Evolutionary conservation across 1,139 yeast genomes (phyloP).

Genomic region (Suzukiozyma palmioleophila): DNA sequence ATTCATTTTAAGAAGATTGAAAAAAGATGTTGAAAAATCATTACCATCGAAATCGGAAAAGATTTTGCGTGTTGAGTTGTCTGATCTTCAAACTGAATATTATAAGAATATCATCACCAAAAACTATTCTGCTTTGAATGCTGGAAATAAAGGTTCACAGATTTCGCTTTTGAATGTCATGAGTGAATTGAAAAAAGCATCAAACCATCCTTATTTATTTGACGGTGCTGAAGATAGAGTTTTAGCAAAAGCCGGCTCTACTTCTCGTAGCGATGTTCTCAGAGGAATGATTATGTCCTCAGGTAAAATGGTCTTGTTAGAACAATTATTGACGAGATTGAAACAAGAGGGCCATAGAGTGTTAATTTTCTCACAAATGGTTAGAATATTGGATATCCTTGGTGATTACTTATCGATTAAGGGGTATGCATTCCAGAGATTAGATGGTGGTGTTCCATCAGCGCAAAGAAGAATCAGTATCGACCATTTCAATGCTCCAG

Average conservation of each 20-base stretch:
- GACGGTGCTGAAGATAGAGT: slow-evolving; percentile 91
- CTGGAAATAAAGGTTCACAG: slow-evolving; percentile 77
- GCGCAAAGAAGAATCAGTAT: slow-evolving; percentile 90
- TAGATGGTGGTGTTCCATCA: slow-evolving; percentile 96
- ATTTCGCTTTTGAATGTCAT: slow-evolving; percentile 84
- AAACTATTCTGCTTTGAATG: slow-evolving; percentile 85
- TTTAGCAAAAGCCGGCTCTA: slow-evolving; percentile 54
- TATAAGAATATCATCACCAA: slow-evolving; percentile 89
- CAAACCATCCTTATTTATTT: slow-evolving; percentile 93
- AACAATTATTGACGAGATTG: slow-evolving; percentile 77
- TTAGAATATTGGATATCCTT: slow-evolving; percentile 86
- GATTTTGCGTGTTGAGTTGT: slow-evolving; percentile 87
- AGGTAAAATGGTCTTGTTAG: slow-evolving; percentile 95
- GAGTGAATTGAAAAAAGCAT: slow-evolving; percentile 95
- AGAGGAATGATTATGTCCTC: slow-evolving; percentile 96
- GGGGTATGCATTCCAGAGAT: slow-evolving; percentile 86
- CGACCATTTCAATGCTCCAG: slow-evolving; percentile 95
- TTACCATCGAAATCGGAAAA: slow-evolving; percentile 94
- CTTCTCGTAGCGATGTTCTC: slow-evolving; percentile 71
- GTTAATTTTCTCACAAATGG: slow-evolving; percentile 94
- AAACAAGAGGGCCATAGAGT: slow-evolving; percentile 95
- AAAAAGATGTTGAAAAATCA: slow-evolving; percentile 96
- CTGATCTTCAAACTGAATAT: slow-evolving; percentile 93
- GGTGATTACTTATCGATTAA: slow-evolving; percentile 90
- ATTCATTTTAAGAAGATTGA: slow-evolving; percentile 83